Evolutionary conservation across 106 monocot genomes (phyloP).

Genomic region (Amphibolis antarctica): DNA sequence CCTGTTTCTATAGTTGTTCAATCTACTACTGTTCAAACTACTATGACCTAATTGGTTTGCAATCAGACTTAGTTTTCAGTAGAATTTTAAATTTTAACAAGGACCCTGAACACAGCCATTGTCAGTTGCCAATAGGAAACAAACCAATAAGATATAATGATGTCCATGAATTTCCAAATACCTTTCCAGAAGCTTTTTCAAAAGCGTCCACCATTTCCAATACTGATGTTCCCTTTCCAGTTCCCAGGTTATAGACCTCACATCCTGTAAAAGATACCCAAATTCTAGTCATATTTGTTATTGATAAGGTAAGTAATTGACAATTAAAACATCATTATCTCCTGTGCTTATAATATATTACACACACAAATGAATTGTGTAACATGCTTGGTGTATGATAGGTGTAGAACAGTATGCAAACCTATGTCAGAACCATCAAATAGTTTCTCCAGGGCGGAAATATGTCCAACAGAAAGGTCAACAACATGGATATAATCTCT

Average conservation of each 20-base stretch:
- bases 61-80: too few species aligned
- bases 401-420: slow-evolving; percentile 1
- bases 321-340: too few species aligned
- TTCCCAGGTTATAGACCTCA: slow-evolving; percentile 76
- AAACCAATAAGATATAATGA: background rate
- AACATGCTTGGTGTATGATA: background rate
- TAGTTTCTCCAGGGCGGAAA: slow-evolving; percentile 65
- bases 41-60: too few species aligned
- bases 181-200: slow-evolving; percentile 82
- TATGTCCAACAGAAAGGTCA: slow-evolving; percentile 84
- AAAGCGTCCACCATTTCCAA: slow-evolving; percentile 80
- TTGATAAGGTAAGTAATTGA: background rate
- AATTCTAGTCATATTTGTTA: background rate
- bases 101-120: too few species aligned
- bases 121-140: too few species aligned
- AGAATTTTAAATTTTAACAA: too few species aligned
- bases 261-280: slow-evolving; percentile 32
- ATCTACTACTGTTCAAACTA: too few species aligned
- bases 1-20: too few species aligned
- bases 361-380: too few species aligned
- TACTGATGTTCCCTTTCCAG: slow-evolving; percentile 67
- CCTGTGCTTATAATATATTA: too few species aligned
- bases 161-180: slow-evolving; percentile 8
- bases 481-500: slow-evolving; percentile 95
- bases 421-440: slow-evolving; percentile 46